Evolutionary conservation across 2,329 filamentous ascomycete genomes (phyloP).

Genomic region (Venturia effusa): DNA sequence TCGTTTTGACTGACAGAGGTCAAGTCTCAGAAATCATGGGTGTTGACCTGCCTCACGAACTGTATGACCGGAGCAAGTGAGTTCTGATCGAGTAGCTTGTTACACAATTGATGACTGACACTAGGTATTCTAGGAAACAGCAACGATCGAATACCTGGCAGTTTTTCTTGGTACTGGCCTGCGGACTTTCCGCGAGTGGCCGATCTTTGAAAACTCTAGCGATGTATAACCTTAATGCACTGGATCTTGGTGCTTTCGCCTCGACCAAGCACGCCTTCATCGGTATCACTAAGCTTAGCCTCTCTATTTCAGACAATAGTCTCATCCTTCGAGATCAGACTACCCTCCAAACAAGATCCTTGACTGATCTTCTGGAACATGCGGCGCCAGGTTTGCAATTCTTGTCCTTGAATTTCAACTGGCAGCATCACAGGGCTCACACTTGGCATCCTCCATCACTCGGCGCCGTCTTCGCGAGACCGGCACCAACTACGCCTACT

Average conservation of each 20-base stretch:
- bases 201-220: not conserved
- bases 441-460: not conserved
- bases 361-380: not conserved
- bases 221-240: not conserved
- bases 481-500: not conserved
- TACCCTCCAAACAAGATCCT: not conserved
- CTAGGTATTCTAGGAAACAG: not conserved
- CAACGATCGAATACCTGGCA: not conserved
- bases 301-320: not conserved
- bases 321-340: not conserved
- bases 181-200: not conserved
- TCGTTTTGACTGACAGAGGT: not conserved
- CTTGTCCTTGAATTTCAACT: not conserved
- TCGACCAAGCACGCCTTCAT: not conserved
- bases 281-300: not conserved
- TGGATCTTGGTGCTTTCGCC: not conserved
- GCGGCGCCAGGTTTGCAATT: not conserved
- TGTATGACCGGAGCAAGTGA: not conserved
- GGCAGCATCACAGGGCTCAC: not conserved
- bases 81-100: not conserved
- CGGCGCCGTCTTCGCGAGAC: not conserved
- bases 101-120: not conserved
- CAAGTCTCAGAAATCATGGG: not conserved
- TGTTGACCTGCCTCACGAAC: not conserved
- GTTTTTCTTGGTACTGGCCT: not conserved